Evolutionary conservation across 1,284 basidiomycete genomes (phyloP), one percentile per base, ranked within the genome.

Genomic region (Cryptococcus maquisensis): DNA sequence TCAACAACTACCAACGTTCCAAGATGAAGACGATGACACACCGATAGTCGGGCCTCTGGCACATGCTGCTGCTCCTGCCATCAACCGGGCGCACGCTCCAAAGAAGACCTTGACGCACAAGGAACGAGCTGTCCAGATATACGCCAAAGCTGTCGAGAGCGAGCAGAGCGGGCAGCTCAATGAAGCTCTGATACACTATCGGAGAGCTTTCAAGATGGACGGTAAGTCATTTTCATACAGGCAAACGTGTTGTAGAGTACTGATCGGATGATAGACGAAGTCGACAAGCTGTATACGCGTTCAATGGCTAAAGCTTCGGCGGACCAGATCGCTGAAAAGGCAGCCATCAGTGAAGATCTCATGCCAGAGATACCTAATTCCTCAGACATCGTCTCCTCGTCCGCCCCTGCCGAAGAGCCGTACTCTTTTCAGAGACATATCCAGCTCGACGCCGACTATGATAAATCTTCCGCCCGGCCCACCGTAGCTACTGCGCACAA

Each of bases 101-200:
- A 60, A 58, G 26, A 32, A 49, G 55, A 32, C 50, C 49, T 12
- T 28, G 20, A 49, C 52, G n/a, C 52, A 56, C 32, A 58, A 59
- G 57, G 62, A 64, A 42, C 55, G 60, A 23, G 88, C 90, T 0
- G 76, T 90, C 37, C 80, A 81, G 16, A 66, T 85, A 8, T 94
- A 93, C 69, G 75, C 81, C 20, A 79, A 76, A 36, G 90, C 90
- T 4, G 81, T 90, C 24, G 79, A 83, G 47, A 79, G 82, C 52
- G 90, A 94, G 73, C 86, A 88, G 67, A 75, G 76, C 38, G 84
- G 89, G 40, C 78, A 86, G 57, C 78, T 90, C 40, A 86, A 89
- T 62, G 83, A 86, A 35, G 90, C 90, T 8, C 73, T 91, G 7
- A 69, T 73, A 23, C 75, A 90, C 3, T 94, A 94, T 66, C 82